Conservation (phyloP, 176 grass and related monocot species). For the Secale cereale region DNA sequence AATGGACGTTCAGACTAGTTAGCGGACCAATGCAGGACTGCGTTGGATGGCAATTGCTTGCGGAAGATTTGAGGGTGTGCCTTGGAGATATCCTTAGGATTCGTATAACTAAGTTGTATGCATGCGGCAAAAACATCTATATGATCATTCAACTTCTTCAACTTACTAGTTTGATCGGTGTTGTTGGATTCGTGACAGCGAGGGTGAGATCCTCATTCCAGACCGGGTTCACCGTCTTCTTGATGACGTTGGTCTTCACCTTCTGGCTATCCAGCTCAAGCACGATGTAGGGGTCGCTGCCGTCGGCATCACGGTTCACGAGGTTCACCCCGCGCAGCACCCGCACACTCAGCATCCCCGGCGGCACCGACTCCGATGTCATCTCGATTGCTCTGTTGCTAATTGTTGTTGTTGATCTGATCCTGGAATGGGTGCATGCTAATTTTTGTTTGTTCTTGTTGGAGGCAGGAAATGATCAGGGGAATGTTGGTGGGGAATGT, state of each 20-base stretch:
- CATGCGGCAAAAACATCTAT: background rate
- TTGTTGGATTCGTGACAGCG: slow-evolving; percentile 8
- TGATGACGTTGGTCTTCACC: slow-evolving; percentile 35
- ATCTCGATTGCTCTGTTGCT: background rate
- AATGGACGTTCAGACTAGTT: too few relatives aligned
- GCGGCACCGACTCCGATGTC: slow-evolving; percentile 33
- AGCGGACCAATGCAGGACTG: too few relatives aligned
- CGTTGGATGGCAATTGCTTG: too few relatives aligned
- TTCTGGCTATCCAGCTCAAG: slow-evolving; percentile 44
- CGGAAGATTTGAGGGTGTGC: too few relatives aligned
- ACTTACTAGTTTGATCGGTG: slow-evolving; percentile 40
- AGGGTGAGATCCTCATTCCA: slow-evolving; percentile 45
- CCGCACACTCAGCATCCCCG: slow-evolving; percentile 40
- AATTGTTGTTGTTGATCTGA: background rate
- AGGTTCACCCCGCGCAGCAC: slow-evolving; percentile 45
- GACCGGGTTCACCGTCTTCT: slow-evolving; percentile 45
- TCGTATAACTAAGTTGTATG: background rate
- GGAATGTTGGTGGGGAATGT: background rate
- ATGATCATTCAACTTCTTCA: background rate
- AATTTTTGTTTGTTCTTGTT: background rate
- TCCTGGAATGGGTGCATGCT: background rate
- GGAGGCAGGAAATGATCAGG: background rate
- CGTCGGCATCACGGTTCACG: slow-evolving; percentile 32
- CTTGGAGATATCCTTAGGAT: too few relatives aligned
- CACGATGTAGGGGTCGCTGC: slow-evolving; percentile 58